These are phyloP conservation scores for Actinomucor elegans DNA, from an alignment of 371 early-diverging fungal species.

Conservation along the genomic window DNA sequence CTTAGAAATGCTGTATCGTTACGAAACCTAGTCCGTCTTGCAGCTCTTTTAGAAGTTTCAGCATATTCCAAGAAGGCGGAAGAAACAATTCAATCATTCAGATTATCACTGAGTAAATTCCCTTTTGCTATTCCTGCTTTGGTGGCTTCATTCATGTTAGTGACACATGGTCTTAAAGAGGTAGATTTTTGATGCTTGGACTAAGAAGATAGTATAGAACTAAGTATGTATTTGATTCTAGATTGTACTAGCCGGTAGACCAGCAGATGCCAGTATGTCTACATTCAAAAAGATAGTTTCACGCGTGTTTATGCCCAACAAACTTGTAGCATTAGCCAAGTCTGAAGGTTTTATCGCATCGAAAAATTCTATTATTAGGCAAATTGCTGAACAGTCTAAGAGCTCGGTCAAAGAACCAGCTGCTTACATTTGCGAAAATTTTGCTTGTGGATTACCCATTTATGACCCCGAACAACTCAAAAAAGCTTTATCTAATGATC, in stretches of 20 bases:
- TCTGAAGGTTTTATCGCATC: conserved; percentile 25
- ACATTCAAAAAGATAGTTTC: conserved; percentile 23
- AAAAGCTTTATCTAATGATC: conserved; percentile 2
- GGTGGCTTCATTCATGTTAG: conserved; percentile 34
- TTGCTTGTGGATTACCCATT: conserved; percentile 50
- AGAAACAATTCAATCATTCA: conserved; percentile 32
- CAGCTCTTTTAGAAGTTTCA: conserved; percentile 25
- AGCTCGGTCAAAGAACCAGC: background rate
- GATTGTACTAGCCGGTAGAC: conserved; percentile 41
- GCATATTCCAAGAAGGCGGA: conserved; percentile 31
- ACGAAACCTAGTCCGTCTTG: conserved; percentile 43
- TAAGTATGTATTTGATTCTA: too few species aligned
- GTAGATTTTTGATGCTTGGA: conserved; percentile 25
- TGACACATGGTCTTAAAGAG: conserved; percentile 43
- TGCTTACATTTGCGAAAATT: conserved; percentile 50
- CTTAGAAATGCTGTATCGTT: conserved; percentile 45
- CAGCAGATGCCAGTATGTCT: conserved; percentile 12
- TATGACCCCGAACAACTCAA: conserved; percentile 11
- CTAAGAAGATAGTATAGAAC: too few species aligned
- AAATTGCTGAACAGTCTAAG: conserved; percentile 18
- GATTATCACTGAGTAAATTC: conserved; percentile 24
- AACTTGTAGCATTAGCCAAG: conserved; percentile 27
- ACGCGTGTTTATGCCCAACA: conserved; percentile 38
- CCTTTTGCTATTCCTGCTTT: conserved; percentile 48
- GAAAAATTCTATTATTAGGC: conserved; percentile 25